Evolutionary conservation across 2,329 filamentous ascomycete genomes (phyloP), one percentile per base, ranked within the genome.

Genomic region (Penicillium sp.): DNA sequence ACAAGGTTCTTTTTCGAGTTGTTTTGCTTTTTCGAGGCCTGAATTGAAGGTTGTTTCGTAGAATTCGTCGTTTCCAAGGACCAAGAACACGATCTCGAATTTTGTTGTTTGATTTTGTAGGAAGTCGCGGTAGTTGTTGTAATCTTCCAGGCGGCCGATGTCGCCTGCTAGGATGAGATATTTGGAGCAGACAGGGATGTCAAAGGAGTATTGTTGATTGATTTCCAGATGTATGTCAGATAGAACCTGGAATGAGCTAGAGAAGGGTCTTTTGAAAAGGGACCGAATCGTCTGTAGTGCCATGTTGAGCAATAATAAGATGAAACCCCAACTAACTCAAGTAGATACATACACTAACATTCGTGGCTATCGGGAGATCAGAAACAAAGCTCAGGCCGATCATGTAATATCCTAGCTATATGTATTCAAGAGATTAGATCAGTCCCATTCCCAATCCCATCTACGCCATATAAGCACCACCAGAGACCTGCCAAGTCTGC

Each of bases 1-100:
- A 9, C 19, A 62, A 19, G 63, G 60, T 45, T 74, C 72, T 19
- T 63, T 61, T 46, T 70, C 69, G 1, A 75, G 66, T 37, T 65
- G 54, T 43, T 45, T 49, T 19, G 71, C 71, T 7, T 56, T 66
- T 31, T 64, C 50, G 0, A 74, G 46, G 0, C 66, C 69, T 8
- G 54, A 58, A 17, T 56, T 47, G 35, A 67, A 66, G 6, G 66
- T 51, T 3, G 35, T 56, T 33, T 65, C 58, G 42, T 73, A 71
- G 45, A 73, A 70, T 23, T 72, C 67, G 57, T 73, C 65, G 25
- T 71, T 72, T 1, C 69, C 70, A 1, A 69, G 63, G 2, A 66
- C 35, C 0, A 71, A 65, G 41, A 71, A 67, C 6, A 70, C 66
- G 0, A 52, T 21, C 6, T 62, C 45, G 7, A 70, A 71, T 3